These are phyloP conservation scores for Durusdinium trenchii DNA, from an alignment of 73 alveolate genomes.

Conservation along the genomic window DNA sequence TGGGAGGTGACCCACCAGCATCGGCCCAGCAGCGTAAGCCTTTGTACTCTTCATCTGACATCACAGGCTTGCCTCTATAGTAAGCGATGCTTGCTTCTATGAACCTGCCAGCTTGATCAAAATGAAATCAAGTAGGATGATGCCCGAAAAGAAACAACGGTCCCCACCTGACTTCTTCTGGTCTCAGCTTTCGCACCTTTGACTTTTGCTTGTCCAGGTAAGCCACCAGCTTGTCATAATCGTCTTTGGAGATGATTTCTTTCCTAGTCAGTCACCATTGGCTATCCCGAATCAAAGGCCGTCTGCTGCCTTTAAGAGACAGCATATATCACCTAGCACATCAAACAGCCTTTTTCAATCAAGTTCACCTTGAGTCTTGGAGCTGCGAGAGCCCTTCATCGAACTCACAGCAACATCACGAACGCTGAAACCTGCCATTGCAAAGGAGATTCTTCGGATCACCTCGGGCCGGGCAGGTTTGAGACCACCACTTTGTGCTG, in stretches of 20 bases:
- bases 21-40: background rate
- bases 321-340: no score
- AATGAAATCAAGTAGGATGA: background rate
- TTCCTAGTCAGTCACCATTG: conserved; percentile 6
- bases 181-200: background rate
- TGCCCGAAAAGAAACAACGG: background rate
- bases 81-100: conserved; percentile 50
- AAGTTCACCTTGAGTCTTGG: no score
- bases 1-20: no score
- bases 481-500: background rate
- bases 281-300: no score
- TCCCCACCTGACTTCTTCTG: conserved; percentile 36
- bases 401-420: background rate
- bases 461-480: background rate
- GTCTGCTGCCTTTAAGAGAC: no score
- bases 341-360: no score
- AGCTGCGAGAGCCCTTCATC: background rate
- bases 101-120: conserved; percentile 18
- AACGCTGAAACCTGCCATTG: background rate
- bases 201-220: conserved; percentile 22
- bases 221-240: conserved; percentile 27
- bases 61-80: conserved; percentile 49
- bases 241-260: background rate
- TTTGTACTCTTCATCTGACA: conserved; percentile 35
- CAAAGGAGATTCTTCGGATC: conserved; percentile 7